Base-by-base conservation (phyloP, 2,329 filamentous ascomycete genomes). In the Mycosphaerella sp. region DNA sequence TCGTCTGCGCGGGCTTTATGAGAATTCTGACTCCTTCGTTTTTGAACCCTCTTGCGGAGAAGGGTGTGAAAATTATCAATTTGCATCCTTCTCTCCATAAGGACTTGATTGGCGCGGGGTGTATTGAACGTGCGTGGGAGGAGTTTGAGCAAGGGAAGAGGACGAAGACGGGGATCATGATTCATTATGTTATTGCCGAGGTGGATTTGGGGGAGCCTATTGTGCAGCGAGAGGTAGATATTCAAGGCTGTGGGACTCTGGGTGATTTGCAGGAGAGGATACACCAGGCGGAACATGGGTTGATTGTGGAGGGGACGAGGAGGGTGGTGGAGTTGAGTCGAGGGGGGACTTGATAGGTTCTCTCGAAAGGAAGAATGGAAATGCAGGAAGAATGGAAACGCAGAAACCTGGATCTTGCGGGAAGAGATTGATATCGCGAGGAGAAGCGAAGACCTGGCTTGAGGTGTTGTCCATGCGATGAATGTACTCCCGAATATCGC, bases 1-100 rank as follows among this genome's bases (percentile, higher is more conserved):
- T 95, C 46, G 85, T 93, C 7, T 86, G 90, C 61, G 85, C 87
- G 3, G 89, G 90, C 2, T 95, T 87, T 80, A 95, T 95, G 89
- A 85, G 93, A 69, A 85, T 95, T 54, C 80, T 95, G 46, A 84
- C 83, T 0, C 75, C 76, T 2, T 73, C 76, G 1, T 93, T 95
- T 68, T 74, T 95, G 45, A 76, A 79, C 7, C 87, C 88, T 1
- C 67, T 95, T 6, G 77, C 80, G 34, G 73, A 70, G 10, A 80
- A 77, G 0, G 79, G 78, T 0, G 76, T 92, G 36, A 79, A 78
- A 23, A 83, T 92, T 43, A 91, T 95, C 65, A 95, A 95, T 67
- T 72, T 95, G 40, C 89, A 95, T 66, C 89, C 89, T 9, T 83
- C 85, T 3, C 70, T 88, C 40, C 85, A 79, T 66, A 86, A 86